Evolutionary conservation across 371 early-diverging fungal genomes (phyloP), one percentile per base, ranked within the genome.

Genomic region (Blyttiomyces sp.): DNA sequence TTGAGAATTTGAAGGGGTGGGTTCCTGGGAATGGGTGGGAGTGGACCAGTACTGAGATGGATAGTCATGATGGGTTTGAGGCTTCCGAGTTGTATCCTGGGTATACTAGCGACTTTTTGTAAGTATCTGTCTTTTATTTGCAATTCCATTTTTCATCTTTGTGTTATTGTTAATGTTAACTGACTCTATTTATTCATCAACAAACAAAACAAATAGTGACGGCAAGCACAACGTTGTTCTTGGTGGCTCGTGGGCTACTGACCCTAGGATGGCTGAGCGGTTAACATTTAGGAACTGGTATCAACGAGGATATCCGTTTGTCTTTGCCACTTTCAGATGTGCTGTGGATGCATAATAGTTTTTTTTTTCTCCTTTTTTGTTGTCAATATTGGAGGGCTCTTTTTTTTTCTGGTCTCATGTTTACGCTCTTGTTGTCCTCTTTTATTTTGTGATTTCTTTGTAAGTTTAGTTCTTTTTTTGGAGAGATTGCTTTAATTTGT

Each of bases 221-320:
- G 85, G 78, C n/a, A 88, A 90, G 58, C 94, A 95, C 72, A 74
- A 77, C 54, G 85, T 88, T 2, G 76, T 95, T 9, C 64, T 91
- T 30, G 95, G 95, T 49, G 95, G 80, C 0, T 86, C 87, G 4
- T 95, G 91, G 88, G 91, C 91, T 16, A 95, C 94, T 0, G 88
- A 88, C 46, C 91, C 91, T 5, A 64, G 88, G 21, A 78, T 93
- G 13, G 86, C 88, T 7, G 79, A 77, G 36, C 73, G 95, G 17
- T 60, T 66, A 32, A 81, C 88, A 0, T 89, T 91, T 69, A 66
- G 91, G 33, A 95, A 95, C 68, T 95, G 94, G 94, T 93, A 89
- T 64, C 95, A 95, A 71, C 65, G 82, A 28, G 85, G 77, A 9
- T 94, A 94, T 59, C 88, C 89, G 19, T 94, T 81, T 59, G 88